phyloP scores from a whole-genome alignment of 805 yeast genomes.

The Teunomyces gatunensis region DNA sequence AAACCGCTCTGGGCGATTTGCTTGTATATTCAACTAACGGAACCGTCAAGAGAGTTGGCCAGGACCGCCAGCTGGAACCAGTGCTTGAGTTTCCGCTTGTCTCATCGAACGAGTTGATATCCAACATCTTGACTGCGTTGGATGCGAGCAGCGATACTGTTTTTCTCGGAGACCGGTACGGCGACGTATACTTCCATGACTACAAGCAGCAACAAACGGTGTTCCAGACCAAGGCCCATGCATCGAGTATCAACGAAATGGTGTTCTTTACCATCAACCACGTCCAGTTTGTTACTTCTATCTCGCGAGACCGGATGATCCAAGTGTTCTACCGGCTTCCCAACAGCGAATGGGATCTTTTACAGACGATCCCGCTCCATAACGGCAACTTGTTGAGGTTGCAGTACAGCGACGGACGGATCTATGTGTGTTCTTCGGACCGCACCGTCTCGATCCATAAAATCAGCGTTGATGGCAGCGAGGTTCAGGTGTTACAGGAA shows the following conservation, averaged over 20 bases:
- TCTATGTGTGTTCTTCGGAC: constrained; percentile 60
- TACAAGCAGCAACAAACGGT: background rate
- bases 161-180: constrained; percentile 50
- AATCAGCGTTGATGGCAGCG: constrained; percentile 21
- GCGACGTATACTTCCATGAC: constrained; percentile 29
- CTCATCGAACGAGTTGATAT: constrained; percentile 28
- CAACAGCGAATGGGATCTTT: constrained; percentile 44
- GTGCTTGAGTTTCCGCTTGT: constrained; percentile 18
- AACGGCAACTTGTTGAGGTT: constrained; percentile 50
- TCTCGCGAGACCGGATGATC: constrained; percentile 62
- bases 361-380: constrained; percentile 60
- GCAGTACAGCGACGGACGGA: constrained; percentile 22
- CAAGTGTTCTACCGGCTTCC: constrained; percentile 43
- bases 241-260: constrained; percentile 49
- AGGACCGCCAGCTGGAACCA: constrained; percentile 9
- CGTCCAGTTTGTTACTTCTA: constrained; percentile 39
- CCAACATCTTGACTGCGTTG: constrained; percentile 41
- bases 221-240: constrained; percentile 46
- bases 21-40: constrained; percentile 46
- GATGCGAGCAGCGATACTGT: constrained; percentile 30
- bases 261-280: constrained; percentile 28
- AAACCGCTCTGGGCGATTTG: constrained; percentile 26
- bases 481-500: constrained; percentile 28
- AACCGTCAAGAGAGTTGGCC: constrained; percentile 25
- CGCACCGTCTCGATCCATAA: constrained; percentile 57